Base-by-base conservation (phyloP, 2,329 filamentous ascomycete species). In the Emmonsiellopsis sp. region DNA sequence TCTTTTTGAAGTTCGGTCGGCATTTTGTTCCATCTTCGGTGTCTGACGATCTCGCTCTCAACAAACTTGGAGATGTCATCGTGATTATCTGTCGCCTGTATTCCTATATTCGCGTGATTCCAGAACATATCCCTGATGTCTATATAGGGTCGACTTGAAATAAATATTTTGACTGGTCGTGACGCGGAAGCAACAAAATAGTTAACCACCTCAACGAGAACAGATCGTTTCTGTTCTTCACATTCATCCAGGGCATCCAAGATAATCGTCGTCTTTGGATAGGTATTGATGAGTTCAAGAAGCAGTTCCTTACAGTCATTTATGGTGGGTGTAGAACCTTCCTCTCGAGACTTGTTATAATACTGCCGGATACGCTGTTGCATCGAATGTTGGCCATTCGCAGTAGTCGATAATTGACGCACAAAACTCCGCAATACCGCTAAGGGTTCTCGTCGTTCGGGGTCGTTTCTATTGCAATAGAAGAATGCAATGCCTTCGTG, bases 231-330 rank as follows among this genome's bases (percentile, higher is more conserved):
- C 5, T 53, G 44, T 3, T 51, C 43, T 5, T 69, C 56, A 51
- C 66, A 69, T 56, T 72, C 69, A 49, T 71, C 69, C 42, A 71
- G 49, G 27, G 68, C 69, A 51, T 71, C 69, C 3, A 72, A 52
- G 1, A 71, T 55, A 3, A 71, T 54, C 1, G 62, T 70, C 3
- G 65, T 66, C 11, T 57, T 58, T 1, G 58, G 55, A 32, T 69
- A 70, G 11, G 61, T 40, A 17, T 67, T 59, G 7, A 66, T 43
- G 1, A 62, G 62, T 6, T 58, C 50, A 0, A 62, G 46, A 5
- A 70, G 52, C 13, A 58, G 53, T 8, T 61, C 39, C 49, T 54
- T 50, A 56, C 61, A 58, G 34, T 57, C 46, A 2, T 50, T 51
- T 10, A 59, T 42, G 32, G 48, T 57, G 32, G 27, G 43, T 6